These are phyloP conservation scores for Terfezia boudieri DNA, from an alignment of 495 filamentous ascomycete species.

Conservation along the genomic window DNA sequence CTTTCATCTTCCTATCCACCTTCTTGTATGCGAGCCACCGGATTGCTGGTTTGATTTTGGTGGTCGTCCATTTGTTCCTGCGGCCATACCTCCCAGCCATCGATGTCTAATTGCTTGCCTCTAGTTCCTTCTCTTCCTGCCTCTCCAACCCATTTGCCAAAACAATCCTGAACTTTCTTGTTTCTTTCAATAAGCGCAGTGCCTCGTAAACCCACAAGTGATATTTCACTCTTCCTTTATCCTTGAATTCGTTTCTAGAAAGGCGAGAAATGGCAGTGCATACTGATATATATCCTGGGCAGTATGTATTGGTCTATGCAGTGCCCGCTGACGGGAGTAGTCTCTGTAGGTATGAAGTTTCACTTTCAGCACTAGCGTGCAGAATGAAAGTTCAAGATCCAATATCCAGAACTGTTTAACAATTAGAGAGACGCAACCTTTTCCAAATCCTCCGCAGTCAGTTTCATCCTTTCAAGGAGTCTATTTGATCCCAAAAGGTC, in stretches of 20 bases:
- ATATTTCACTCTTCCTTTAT: slow-evolving; percentile 37
- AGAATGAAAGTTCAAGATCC: neutral
- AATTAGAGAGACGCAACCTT: slow-evolving; percentile 24
- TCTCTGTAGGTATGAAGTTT: slow-evolving; percentile 93
- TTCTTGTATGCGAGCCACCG: slow-evolving; percentile 14
- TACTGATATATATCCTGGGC: slow-evolving; percentile 71
- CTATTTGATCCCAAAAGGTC: slow-evolving; percentile 48
- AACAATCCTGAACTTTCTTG: slow-evolving; percentile 41
- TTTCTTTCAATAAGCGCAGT: slow-evolving; percentile 73
- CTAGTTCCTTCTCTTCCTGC: slow-evolving; percentile 6
- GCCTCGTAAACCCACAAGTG: slow-evolving; percentile 72
- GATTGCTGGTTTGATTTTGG: too few relatives aligned
- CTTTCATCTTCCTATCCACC: slow-evolving; percentile 22
- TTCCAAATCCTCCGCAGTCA: slow-evolving; percentile 68
- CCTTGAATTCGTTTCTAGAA: slow-evolving; percentile 62
- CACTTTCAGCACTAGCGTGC: slow-evolving; percentile 75
- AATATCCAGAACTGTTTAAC: neutral
- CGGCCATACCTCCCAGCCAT: slow-evolving; percentile 44
- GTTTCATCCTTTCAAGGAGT: slow-evolving; percentile 53
- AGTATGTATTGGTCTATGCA: slow-evolving; percentile 43
- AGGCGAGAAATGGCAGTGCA: slow-evolving; percentile 59
- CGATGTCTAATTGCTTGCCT: slow-evolving; percentile 10
- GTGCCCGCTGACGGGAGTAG: slow-evolving; percentile 53
- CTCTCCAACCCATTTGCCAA: slow-evolving; percentile 19
- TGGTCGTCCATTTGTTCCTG: slow-evolving; percentile 26